Evolutionary conservation across 306 rosid species (phyloP).

Genomic region (Canavalia gladiata): DNA sequence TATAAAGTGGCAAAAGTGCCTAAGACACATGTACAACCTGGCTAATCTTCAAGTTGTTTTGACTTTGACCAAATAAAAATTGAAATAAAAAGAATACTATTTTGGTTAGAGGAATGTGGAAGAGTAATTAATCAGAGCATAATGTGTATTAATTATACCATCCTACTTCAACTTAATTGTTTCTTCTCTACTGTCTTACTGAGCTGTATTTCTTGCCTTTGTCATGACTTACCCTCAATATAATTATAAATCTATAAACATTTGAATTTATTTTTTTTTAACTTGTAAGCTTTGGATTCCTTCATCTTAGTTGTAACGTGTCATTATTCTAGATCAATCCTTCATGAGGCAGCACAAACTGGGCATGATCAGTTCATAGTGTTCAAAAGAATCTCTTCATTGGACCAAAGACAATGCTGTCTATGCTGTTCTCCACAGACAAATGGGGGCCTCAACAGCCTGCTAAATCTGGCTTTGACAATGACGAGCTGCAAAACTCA

Average conservation of each 20-base stretch:
- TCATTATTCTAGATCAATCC: constrained; percentile 22
- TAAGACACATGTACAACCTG: constrained; percentile 24
- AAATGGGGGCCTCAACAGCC: constrained; percentile 50
- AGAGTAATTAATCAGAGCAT: not conserved
- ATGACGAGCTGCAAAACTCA: constrained; percentile 21
- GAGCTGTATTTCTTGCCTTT: not conserved
- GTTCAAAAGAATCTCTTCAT: not conserved
- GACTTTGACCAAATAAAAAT: not conserved
- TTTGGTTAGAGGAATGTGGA: no score
- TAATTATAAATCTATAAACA: constrained; percentile 8
- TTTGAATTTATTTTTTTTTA: no score
- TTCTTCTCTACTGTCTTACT: not conserved
- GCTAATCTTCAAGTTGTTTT: not conserved
- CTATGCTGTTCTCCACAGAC: constrained; percentile 45
- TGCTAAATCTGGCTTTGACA: constrained; percentile 49
- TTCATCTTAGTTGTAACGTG: not conserved
- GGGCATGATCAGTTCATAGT: constrained; percentile 20
- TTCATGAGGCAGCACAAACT: constrained; percentile 43
- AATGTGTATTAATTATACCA: not conserved
- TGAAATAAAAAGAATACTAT: not conserved
- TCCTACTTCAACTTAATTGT: not conserved
- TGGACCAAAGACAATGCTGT: constrained; percentile 44
- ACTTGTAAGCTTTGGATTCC: constrained; percentile 21
- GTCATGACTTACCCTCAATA: not conserved
- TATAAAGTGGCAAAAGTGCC: not conserved